Conservation (phyloP, 768 basidiomycete genomes). For the Suillus discolor region DNA sequence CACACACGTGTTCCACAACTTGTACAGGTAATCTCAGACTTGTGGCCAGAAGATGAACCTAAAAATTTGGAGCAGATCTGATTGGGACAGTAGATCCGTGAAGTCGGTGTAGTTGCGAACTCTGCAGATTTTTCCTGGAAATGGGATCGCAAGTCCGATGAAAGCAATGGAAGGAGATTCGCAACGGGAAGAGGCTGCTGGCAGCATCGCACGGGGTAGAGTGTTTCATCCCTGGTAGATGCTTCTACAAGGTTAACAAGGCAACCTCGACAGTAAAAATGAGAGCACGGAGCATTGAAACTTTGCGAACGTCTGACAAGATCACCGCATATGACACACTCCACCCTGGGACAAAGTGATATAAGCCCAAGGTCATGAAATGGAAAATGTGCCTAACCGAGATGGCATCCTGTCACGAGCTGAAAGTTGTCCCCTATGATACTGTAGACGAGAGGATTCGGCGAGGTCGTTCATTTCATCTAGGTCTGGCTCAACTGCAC, state of each 20-base stretch:
- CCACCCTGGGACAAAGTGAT: constrained; percentile 20
- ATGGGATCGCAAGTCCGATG: constrained; percentile 22
- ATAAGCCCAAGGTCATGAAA: background rate
- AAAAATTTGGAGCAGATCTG: constrained; percentile 57
- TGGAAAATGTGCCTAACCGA: background rate
- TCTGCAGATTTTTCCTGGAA: constrained; percentile 49
- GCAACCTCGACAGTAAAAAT: constrained; percentile 51
- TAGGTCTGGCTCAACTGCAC: background rate
- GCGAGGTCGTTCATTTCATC: background rate
- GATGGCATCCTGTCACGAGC: background rate
- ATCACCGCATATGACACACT: constrained; percentile 49
- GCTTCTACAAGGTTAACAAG: constrained; percentile 41
- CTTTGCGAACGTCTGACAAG: constrained; percentile 19
- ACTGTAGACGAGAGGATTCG: background rate
- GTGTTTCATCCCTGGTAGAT: constrained; percentile 50
- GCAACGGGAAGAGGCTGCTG: constrained; percentile 35
- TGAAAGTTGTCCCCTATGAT: background rate
- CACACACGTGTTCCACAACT: constrained; percentile 47
- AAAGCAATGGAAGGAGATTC: constrained; percentile 32
- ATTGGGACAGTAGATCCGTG: constrained; percentile 54
- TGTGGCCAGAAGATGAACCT: constrained; percentile 35
- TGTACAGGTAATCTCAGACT: constrained; percentile 35
- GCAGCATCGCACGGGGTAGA: constrained; percentile 57
- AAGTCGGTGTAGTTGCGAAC: constrained; percentile 40
- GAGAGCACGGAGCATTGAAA: constrained; percentile 46